Evolutionary conservation across 768 basidiomycete genomes (phyloP), one percentile per base, ranked within the genome.

Genomic region (Sarcomyxa edulis): DNA sequence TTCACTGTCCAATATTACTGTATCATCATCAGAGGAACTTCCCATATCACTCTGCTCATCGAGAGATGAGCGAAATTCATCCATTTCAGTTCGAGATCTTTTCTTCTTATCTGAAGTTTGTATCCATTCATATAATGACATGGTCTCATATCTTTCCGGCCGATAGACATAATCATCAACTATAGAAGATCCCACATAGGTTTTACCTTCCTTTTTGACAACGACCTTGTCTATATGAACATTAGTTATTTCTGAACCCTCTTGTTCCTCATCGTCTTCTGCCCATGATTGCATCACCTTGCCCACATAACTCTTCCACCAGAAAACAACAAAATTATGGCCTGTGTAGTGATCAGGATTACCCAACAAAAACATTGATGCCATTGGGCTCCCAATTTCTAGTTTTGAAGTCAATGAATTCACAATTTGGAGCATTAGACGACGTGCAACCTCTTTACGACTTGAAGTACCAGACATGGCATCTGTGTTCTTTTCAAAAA

Each of bases 261-360:
- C n/a, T n/a, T n/a, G n/a, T 11, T 44, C 24, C 12, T 40, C 21
- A 37, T 43, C 39, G 14, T 39, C 29, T 23, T 27, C 42, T 18
- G 28, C n/a, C 42, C 52, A 56, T 1, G 18, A 23, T 5, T 27
- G 21, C 8, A 30, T 14, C 4, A 50, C 47, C 22, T 56, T 45
- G 3, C 23, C 14, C 5, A 59, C 53, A 48, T 23, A 44, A 14
- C 8, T 35, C 21, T 39, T 11, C 43, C 36, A 44, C 21, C 39
- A 44, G 21, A 44, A 39, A 18, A 44, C 35, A 3, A 52, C 45
- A 48, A 64, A 64, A 20, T 14, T 25, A 41, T 57, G 52, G 25
- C 48, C 58, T 8, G 52, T 60, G 37, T 64, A 64, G 30, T 61
- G 56, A 35, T 61, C 58, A 19, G 55, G 55, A 45, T 52, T 34